Evolutionary conservation across 1,284 basidiomycete species (phyloP).

Genomic region (Ganoderma resinaceum): DNA sequence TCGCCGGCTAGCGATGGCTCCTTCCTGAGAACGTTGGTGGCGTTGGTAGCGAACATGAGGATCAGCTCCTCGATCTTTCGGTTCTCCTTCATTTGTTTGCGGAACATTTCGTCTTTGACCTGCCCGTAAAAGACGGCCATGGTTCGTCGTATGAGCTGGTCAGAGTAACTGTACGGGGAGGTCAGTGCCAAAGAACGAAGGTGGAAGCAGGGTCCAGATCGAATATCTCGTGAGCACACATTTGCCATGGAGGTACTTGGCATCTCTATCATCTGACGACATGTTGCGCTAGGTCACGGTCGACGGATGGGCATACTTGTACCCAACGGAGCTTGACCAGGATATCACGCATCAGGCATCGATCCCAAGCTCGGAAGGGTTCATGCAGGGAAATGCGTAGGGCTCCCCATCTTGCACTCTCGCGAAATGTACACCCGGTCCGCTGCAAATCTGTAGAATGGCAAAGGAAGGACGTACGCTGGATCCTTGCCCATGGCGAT

Average conservation of each 20-base stretch:
- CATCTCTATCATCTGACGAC: neutral
- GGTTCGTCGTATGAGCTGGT: conserved; percentile 86
- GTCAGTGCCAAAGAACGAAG: conserved; percentile 9
- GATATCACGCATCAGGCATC: neutral
- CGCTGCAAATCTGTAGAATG: too few relatives aligned
- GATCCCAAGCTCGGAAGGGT: neutral
- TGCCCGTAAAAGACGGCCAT: conserved; percentile 93
- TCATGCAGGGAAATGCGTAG: neutral
- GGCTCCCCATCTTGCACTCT: neutral
- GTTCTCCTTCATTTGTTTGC: conserved; percentile 92
- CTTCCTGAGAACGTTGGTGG: conserved; percentile 86
- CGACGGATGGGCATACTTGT: neutral
- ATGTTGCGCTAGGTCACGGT: neutral
- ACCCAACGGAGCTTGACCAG: neutral
- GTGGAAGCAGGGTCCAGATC: neutral
- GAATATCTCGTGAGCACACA: neutral
- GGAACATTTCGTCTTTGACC: conserved; percentile 85
- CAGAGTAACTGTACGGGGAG: conserved; percentile 69
- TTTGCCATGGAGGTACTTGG: neutral
- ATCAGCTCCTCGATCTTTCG: conserved; percentile 98
- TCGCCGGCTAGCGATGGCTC: conserved; percentile 79
- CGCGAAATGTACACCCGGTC: neutral
- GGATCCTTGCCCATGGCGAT: conserved; percentile 93
- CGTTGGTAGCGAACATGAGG: conserved; percentile 92
- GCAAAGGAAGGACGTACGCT: conserved; percentile 60